phyloP scores from a whole-genome alignment of 306 rosid genomes.

The Sphenostylis stenocarpa region DNA sequence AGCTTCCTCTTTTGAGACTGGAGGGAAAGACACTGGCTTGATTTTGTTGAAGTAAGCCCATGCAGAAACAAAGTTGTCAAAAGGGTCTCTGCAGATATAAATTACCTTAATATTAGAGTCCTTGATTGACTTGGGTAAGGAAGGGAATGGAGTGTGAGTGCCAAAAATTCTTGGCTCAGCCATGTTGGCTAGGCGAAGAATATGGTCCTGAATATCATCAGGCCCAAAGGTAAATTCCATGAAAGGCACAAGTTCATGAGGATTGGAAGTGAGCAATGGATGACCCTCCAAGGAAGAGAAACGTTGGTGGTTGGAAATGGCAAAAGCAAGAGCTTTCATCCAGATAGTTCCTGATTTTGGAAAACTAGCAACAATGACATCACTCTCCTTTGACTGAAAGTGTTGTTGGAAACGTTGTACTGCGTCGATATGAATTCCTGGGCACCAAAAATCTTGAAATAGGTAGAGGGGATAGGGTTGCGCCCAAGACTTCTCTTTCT shows the following conservation, averaged over 20 bases:
- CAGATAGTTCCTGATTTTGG: neutral
- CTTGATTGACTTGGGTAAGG: neutral
- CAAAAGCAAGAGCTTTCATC: neutral
- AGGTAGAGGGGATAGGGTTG: too few relatives aligned
- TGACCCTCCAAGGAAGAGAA: neutral
- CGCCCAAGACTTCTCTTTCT: too few relatives aligned
- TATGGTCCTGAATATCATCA: neutral
- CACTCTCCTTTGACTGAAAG: neutral
- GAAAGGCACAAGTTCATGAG: neutral
- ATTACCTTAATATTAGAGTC: neutral
- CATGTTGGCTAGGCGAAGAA: neutral
- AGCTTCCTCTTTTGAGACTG: neutral
- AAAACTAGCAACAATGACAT: neutral
- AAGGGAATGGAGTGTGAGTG: neutral
- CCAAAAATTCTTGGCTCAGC: neutral
- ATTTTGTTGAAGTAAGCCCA: neutral
- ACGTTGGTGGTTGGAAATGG: neutral
- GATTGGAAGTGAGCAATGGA: neutral
- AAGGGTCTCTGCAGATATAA: neutral
- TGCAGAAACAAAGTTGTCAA: neutral
- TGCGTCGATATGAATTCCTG: too few relatives aligned
- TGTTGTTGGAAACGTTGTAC: too few relatives aligned
- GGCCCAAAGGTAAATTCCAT: neutral
- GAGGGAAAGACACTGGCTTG: neutral
- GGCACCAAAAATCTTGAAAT: too few relatives aligned